Percentiles rank a stretch among this genome's conserved stretches.
Evolutionary conservation across 2,329 filamentous ascomycete genomes (phyloP).

Genomic region (Xylaria sp.): DNA sequence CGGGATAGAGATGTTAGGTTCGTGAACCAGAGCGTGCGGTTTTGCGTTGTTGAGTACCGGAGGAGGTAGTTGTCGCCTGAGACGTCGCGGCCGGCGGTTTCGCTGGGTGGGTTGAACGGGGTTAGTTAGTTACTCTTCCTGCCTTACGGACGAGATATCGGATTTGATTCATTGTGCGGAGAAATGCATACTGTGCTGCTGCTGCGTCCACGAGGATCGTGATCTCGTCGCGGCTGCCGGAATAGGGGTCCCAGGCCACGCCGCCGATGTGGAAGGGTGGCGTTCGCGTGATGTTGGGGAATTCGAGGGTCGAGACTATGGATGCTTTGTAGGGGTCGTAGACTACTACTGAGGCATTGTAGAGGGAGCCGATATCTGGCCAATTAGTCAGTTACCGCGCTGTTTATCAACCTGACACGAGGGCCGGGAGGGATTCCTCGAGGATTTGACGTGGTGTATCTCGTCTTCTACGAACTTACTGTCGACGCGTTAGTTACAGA

Average conservation of each 20-base stretch:
- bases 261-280: slow-evolving; percentile 51
- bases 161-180: background rate
- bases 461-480: slow-evolving; percentile 23
- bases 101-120: slow-evolving; percentile 20
- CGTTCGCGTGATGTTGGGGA: slow-evolving; percentile 49
- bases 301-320: slow-evolving; percentile 44
- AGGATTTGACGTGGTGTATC: background rate
- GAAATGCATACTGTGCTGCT: slow-evolving; percentile 45
- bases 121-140: no score
- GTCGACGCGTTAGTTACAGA: slow-evolving; percentile 4
- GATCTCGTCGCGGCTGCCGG: slow-evolving; percentile 45
- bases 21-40: slow-evolving; percentile 47
- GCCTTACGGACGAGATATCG: no score
- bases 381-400: background rate
- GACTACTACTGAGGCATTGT: slow-evolving; percentile 50
- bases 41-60: slow-evolving; percentile 49
- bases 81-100: slow-evolving; percentile 51
- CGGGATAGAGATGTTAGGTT: slow-evolving; percentile 50
- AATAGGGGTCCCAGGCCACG: slow-evolving; percentile 50
- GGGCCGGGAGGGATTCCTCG: background rate
- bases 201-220: slow-evolving; percentile 52
- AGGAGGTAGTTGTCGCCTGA: slow-evolving; percentile 53
- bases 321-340: slow-evolving; percentile 51
- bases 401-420: background rate
- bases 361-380: slow-evolving; percentile 48